These are phyloP conservation scores for Diplogelasinospora grovesii DNA, from an alignment of 495 filamentous ascomycete genomes.

Conservation along the genomic window DNA sequence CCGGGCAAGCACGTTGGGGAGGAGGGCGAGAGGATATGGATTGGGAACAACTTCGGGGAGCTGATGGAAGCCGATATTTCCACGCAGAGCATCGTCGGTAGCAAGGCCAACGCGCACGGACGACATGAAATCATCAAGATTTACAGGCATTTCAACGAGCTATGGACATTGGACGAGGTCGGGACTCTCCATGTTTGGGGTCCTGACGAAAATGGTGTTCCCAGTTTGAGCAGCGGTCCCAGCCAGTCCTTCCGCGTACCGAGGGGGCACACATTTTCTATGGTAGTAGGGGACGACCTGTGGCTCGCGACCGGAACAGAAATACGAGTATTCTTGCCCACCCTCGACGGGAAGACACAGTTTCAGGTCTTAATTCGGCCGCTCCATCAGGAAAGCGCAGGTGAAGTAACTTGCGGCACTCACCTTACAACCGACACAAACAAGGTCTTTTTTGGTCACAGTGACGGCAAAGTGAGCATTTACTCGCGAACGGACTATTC, in stretches of 20 bases:
- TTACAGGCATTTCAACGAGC: conserved; percentile 73
- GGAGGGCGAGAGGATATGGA: conserved; percentile 81
- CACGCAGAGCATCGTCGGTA: conserved; percentile 57
- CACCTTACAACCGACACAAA: conserved; percentile 67
- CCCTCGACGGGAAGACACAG: conserved; percentile 52
- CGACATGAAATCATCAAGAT: conserved; percentile 83
- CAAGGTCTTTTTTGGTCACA: conserved; percentile 83
- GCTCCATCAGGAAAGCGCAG: conserved; percentile 56
- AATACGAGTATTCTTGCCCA: conserved; percentile 75
- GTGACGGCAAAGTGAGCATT: conserved; percentile 87
- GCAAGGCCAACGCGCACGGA: conserved; percentile 64
- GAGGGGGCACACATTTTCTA: conserved; percentile 79
- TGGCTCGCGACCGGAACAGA: conserved; percentile 90
- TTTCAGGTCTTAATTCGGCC: conserved; percentile 68
- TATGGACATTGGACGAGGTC: conserved; percentile 92
- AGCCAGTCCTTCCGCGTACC: conserved; percentile 61
- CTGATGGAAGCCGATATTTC: conserved; percentile 79
- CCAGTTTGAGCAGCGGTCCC: conserved; percentile 62
- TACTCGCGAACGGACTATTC: conserved; percentile 70
- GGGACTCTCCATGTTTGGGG: conserved; percentile 85
- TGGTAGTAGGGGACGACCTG: conserved; percentile 69
- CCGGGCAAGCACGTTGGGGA: conserved; percentile 64
- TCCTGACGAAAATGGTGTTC: conserved; percentile 66
- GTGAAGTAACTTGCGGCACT: conserved; percentile 84
- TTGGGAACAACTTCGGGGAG: conserved; percentile 82